These are phyloP conservation scores for Mycena amicta DNA, from an alignment of 768 basidiomycete genomes.

Conservation along the genomic window DNA sequence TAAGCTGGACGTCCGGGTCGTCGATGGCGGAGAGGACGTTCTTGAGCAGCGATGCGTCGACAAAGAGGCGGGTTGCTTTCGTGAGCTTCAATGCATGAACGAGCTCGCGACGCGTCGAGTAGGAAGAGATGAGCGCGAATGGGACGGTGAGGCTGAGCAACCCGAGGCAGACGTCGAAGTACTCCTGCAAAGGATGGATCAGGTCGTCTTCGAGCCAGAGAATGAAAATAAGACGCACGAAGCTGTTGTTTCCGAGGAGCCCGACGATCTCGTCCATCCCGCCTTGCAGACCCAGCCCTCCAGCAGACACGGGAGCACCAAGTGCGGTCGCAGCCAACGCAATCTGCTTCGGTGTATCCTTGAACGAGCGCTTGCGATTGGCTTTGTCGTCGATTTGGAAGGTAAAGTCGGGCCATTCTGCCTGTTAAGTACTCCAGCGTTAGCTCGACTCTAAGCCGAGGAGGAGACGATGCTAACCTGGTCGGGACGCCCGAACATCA, in stretches of 20 bases:
- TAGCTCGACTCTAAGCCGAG: not conserved
- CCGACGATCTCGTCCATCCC: slow-evolving; percentile 63
- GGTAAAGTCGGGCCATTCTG: slow-evolving; percentile 56
- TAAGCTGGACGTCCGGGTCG: slow-evolving; percentile 33
- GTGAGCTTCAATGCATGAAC: slow-evolving; percentile 51
- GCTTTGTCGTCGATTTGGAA: slow-evolving; percentile 59
- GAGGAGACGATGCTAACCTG: slow-evolving; percentile 30
- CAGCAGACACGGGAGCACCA: slow-evolving; percentile 43
- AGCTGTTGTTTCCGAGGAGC: slow-evolving; percentile 68
- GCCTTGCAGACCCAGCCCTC: slow-evolving; percentile 57
- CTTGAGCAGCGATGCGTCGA: slow-evolving; percentile 45
- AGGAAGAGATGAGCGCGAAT: slow-evolving; percentile 54
- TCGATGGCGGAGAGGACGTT: slow-evolving; percentile 19
- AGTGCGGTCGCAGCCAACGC: slow-evolving; percentile 61
- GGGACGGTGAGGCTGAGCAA: slow-evolving; percentile 53
- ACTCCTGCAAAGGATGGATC: slow-evolving; percentile 46
- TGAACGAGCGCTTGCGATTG: slow-evolving; percentile 46
- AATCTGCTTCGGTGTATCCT: slow-evolving; percentile 53
- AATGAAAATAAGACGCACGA: slow-evolving; percentile 44
- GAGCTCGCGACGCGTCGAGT: slow-evolving; percentile 60
- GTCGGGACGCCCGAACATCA: slow-evolving; percentile 57
- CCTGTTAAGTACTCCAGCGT: slow-evolving; percentile 12
- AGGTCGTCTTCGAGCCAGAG: not conserved
- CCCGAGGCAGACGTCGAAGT: slow-evolving; percentile 50
- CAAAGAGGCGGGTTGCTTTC: slow-evolving; percentile 55